A percentile compares a stretch with the other conserved stretches of the same genome.
phyloP scores from a whole-genome alignment of 2,329 filamentous ascomycete species.

The Fusarium sp. region DNA sequence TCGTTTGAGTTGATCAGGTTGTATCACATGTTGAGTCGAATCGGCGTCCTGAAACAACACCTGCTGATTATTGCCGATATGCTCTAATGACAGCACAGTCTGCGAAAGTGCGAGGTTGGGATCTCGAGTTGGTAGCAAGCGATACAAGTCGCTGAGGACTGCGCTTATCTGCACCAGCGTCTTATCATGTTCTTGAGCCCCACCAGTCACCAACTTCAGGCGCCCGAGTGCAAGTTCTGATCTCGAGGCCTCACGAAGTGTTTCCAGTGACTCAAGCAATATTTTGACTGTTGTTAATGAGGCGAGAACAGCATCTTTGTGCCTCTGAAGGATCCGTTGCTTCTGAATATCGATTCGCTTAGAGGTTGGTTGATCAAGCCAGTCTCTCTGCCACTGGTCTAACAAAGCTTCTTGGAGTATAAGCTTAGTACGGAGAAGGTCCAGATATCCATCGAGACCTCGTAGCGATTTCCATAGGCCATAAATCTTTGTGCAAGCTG shows the following conservation, averaged over 20 bases:
- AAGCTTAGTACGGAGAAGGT: background rate
- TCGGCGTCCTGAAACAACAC: background rate
- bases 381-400: constrained; percentile 5
- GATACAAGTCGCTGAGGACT: background rate
- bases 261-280: background rate
- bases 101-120: background rate
- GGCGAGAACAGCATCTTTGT: background rate
- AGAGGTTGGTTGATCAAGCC: background rate
- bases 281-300: background rate
- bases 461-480: background rate
- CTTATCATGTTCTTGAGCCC: background rate
- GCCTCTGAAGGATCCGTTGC: background rate
- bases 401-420: background rate
- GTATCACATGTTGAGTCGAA: background rate
- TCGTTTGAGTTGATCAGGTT: background rate
- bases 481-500: background rate
- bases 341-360: background rate
- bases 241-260: background rate
- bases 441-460: background rate
- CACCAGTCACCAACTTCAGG: background rate
- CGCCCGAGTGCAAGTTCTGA: background rate
- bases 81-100: background rate
- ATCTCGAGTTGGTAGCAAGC: background rate
- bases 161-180: background rate
- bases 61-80: background rate